phyloP scores from a whole-genome alignment of 495 filamentous ascomycete genomes.

The Daldinia concentrica region DNA sequence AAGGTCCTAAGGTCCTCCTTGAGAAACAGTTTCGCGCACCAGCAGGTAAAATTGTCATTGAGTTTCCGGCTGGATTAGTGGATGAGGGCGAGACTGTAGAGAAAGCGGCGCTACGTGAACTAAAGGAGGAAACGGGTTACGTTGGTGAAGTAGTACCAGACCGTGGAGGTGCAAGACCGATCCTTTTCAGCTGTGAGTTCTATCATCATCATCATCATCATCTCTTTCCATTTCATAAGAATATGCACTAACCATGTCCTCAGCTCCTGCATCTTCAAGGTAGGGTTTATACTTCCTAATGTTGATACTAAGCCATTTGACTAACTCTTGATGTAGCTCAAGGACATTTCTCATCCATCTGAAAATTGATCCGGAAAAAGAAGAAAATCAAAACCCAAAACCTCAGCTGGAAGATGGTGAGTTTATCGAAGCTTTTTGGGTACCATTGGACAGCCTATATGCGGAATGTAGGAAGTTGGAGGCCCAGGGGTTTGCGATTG shows the following conservation, averaged over 20 bases:
- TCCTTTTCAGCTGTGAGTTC: constrained; percentile 77
- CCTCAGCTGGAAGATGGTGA: constrained; percentile 77
- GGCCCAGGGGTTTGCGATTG: constrained; percentile 72
- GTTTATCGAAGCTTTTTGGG: constrained; percentile 77
- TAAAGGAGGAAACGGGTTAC: constrained; percentile 86
- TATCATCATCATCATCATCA: too few species aligned
- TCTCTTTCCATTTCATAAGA: too few species aligned
- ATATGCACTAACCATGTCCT: not conserved
- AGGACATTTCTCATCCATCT: constrained; percentile 75
- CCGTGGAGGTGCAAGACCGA: constrained; percentile 56
- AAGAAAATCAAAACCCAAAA: constrained; percentile 67
- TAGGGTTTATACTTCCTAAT: constrained; percentile 9
- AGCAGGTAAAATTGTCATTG: constrained; percentile 73
- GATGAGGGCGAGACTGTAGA: constrained; percentile 76
- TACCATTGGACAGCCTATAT: constrained; percentile 67
- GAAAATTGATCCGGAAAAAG: constrained; percentile 66
- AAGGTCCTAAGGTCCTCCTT: constrained; percentile 64
- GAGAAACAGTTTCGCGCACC: constrained; percentile 82
- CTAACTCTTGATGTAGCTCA: constrained; percentile 68
- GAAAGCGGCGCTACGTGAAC: constrained; percentile 74
- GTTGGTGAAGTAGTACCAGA: constrained; percentile 62
- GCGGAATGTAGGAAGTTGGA: constrained; percentile 66
- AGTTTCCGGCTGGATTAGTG: constrained; percentile 79
- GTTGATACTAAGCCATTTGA: not conserved
- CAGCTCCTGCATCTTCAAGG: constrained; percentile 51